These are phyloP conservation scores for Taiwanofungus camphoratus DNA, from an alignment of 1,284 basidiomycete species.

Conservation along the genomic window DNA sequence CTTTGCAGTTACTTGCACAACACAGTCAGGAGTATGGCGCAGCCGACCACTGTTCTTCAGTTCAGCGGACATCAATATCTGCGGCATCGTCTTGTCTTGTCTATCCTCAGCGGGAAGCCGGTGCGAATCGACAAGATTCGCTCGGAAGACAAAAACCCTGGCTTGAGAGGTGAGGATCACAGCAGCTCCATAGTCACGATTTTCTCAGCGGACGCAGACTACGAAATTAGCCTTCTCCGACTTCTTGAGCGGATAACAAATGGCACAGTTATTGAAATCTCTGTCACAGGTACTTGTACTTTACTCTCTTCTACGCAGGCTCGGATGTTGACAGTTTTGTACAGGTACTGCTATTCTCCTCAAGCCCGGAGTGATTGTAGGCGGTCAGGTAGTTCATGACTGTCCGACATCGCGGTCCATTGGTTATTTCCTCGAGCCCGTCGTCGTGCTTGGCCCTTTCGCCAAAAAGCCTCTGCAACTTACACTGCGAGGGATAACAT, in stretches of 20 bases:
- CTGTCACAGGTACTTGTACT: slow-evolving; percentile 82
- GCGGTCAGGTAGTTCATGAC: slow-evolving; percentile 80
- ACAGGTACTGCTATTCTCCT: slow-evolving; percentile 85
- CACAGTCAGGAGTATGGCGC: slow-evolving; percentile 32
- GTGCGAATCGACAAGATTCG: slow-evolving; percentile 89
- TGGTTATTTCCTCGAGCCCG: slow-evolving; percentile 92
- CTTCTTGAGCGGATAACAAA: slow-evolving; percentile 92
- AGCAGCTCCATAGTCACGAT: not conserved
- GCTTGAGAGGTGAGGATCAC: slow-evolving; percentile 67
- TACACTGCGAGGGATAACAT: slow-evolving; percentile 86
- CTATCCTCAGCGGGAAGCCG: slow-evolving; percentile 83
- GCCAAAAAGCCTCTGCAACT: slow-evolving; percentile 84
- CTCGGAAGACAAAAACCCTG: slow-evolving; percentile 89
- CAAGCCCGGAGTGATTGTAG: slow-evolving; percentile 88
- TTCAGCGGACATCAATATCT: slow-evolving; percentile 83
- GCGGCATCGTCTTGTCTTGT: slow-evolving; percentile 81
- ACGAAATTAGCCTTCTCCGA: slow-evolving; percentile 88
- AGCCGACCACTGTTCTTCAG: slow-evolving; percentile 37
- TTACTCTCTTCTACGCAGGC: slow-evolving; percentile 1
- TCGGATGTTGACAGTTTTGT: not conserved
- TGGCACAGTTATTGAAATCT: slow-evolving; percentile 94
- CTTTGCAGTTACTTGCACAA: too few species aligned
- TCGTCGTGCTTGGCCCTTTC: slow-evolving; percentile 90
- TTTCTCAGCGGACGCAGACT: slow-evolving; percentile 49
- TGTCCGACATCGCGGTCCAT: slow-evolving; percentile 84